phyloP scores from a whole-genome alignment of 2,329 filamentous ascomycete genomes.

The Penicillium verrucosum region DNA sequence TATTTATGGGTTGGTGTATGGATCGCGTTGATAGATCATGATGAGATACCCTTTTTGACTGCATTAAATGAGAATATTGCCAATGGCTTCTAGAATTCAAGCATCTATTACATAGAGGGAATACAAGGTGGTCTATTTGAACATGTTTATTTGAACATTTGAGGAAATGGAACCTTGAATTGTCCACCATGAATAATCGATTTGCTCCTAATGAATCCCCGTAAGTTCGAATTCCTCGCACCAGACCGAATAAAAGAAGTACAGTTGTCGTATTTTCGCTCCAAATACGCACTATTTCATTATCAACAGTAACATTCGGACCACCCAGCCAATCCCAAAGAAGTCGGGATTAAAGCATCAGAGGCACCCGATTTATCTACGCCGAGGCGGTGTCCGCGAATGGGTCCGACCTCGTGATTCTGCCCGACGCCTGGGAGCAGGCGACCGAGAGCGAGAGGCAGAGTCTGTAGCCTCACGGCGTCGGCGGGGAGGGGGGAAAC shows the following conservation, averaged over 20 bases:
- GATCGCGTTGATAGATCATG: constrained; percentile 1
- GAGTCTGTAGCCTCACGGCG: constrained; percentile 22
- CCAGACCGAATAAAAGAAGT: constrained; percentile 1
- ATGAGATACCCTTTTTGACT: constrained; percentile 18
- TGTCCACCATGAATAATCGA: not conserved
- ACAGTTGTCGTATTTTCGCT: not conserved
- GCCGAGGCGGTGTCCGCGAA: constrained; percentile 24
- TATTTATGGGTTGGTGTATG: not conserved
- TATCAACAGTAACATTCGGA: not conserved
- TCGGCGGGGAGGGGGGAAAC: constrained; percentile 29
- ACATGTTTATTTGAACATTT: not conserved
- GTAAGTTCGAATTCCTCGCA: not conserved
- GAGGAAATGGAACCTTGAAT: not conserved
- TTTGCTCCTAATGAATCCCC: not conserved
- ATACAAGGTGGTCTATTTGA: not conserved
- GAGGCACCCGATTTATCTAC: constrained; percentile 7
- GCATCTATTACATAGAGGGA: not conserved
- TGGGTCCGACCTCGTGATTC: constrained; percentile 22
- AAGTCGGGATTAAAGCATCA: not conserved
- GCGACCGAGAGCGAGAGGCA: constrained; percentile 24
- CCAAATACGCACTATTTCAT: constrained; percentile 1
- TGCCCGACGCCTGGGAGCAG: constrained; percentile 18
- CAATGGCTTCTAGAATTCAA: not conserved
- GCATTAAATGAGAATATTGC: not conserved
- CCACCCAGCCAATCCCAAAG: not conserved